A percentile compares a stretch with the other conserved stretches of the same genome.
Conservation (phyloP, 2,329 filamentous ascomycete genomes). For the Penicillium sp. region DNA sequence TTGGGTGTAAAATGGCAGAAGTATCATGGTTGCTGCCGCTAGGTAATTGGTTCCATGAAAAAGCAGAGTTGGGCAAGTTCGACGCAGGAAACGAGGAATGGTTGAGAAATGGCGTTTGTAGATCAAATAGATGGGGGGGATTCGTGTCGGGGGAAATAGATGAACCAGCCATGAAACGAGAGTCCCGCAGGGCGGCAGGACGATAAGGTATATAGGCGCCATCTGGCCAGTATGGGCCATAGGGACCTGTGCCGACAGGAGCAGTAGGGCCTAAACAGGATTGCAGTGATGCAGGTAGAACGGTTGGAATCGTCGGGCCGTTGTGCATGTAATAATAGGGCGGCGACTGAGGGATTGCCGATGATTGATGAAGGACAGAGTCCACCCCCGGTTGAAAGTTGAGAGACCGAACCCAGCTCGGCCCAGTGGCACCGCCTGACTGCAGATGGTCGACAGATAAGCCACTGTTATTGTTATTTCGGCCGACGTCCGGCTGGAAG, state of each 20-base stretch:
- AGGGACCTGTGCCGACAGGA: slow-evolving; percentile 54
- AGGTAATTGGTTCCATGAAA: slow-evolving; percentile 31
- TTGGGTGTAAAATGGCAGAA: slow-evolving; percentile 25
- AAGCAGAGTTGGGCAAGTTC: slow-evolving; percentile 16
- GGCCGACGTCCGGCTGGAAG: slow-evolving; percentile 32
- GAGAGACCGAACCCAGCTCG: slow-evolving; percentile 41
- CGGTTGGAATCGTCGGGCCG: slow-evolving; percentile 54
- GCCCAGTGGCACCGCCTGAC: slow-evolving; percentile 28
- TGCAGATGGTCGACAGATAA: slow-evolving; percentile 28
- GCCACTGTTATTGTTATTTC: slow-evolving; percentile 16
- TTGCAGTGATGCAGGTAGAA: slow-evolving; percentile 55
- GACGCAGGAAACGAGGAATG: slow-evolving; percentile 28
- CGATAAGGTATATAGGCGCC: slow-evolving; percentile 59
- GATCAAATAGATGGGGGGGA: slow-evolving; percentile 26
- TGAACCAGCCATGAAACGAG: slow-evolving; percentile 37
- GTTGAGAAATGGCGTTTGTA: slow-evolving; percentile 14
- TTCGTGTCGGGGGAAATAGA: slow-evolving; percentile 23
- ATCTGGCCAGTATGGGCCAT: slow-evolving; percentile 62
- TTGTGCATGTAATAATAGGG: slow-evolving; percentile 41
- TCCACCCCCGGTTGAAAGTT: slow-evolving; percentile 53
- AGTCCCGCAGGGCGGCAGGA: slow-evolving; percentile 55
- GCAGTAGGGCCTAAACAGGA: slow-evolving; percentile 56
- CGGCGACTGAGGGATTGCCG: slow-evolving; percentile 38
- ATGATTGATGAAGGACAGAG: slow-evolving; percentile 58
- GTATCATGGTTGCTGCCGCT: slow-evolving; percentile 25